Percentiles rank a stretch among this genome's conserved stretches.
phyloP scores from a whole-genome alignment of 2,329 filamentous ascomycete genomes.

The Sclerotinia spermophila region DNA sequence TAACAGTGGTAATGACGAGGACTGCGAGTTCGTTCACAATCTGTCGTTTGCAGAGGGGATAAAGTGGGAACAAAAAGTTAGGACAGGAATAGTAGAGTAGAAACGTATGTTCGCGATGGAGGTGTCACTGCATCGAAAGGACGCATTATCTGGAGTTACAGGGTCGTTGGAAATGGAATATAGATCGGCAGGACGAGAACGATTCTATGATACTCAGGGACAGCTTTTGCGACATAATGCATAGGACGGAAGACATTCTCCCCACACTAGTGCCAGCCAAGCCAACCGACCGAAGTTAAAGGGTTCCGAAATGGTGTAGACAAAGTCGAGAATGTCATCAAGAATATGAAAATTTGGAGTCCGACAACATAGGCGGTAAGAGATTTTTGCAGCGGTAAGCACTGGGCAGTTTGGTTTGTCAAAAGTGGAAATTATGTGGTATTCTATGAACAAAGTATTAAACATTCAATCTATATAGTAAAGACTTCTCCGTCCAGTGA shows the following conservation, averaged over 20 bases:
- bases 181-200: too few relatives aligned
- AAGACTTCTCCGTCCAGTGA: constrained; percentile 26
- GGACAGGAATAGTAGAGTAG: too few relatives aligned
- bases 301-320: neutral
- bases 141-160: neutral
- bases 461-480: constrained; percentile 5
- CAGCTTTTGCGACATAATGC: too few relatives aligned
- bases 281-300: neutral
- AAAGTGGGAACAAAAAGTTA: too few relatives aligned
- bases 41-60: neutral
- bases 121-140: neutral
- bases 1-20: too few relatives aligned
- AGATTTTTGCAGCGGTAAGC: neutral
- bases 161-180: neutral
- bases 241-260: too few relatives aligned
- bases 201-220: too few relatives aligned
- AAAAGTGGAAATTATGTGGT: neutral
- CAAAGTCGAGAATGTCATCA: neutral
- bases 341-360: neutral
- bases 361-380: neutral
- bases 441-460: neutral
- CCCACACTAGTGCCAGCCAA: too few relatives aligned
- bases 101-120: neutral
- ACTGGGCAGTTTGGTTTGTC: neutral
- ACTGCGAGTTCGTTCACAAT: neutral